These are phyloP conservation scores for Diaporthe aspalathi DNA, from an alignment of 2,329 filamentous ascomycete genomes.

Conservation along the genomic window DNA sequence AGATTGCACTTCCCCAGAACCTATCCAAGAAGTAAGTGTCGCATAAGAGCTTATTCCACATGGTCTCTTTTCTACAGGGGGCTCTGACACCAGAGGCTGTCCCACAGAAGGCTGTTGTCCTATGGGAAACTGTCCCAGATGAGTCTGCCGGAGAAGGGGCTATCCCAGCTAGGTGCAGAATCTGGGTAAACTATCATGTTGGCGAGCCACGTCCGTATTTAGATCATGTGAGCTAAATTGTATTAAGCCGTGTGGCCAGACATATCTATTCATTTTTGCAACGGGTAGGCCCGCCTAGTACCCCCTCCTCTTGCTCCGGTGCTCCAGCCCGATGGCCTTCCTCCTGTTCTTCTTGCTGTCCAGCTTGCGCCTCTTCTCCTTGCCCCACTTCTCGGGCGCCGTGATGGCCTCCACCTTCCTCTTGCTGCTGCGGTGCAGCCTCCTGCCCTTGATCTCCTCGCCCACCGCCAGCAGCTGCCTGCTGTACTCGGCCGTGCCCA, in stretches of 20 bases:
- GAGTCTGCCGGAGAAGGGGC: no score
- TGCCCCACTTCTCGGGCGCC: conserved; percentile 81
- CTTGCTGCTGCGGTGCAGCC: conserved; percentile 83
- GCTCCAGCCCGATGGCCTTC: conserved; percentile 81
- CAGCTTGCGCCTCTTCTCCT: conserved; percentile 84
- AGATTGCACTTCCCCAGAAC: no score
- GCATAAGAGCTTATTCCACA: no score
- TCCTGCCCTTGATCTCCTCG: conserved; percentile 75
- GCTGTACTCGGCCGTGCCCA: conserved; percentile 86
- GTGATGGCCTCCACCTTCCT: conserved; percentile 88
- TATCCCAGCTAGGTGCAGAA: no score
- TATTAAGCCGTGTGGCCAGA: not conserved
- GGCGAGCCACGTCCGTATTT: no score
- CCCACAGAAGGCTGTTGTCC: no score
- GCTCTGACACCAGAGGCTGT: no score
- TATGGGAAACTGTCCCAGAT: no score
- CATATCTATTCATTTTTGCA: not conserved
- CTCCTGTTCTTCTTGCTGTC: conserved; percentile 86
- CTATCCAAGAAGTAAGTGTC: no score
- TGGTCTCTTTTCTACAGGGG: no score
- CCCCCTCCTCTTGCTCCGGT: conserved; percentile 77
- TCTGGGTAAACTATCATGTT: no score
- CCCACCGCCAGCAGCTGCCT: conserved; percentile 77
- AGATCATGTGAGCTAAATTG: not conserved
- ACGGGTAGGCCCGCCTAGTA: conserved; percentile 59